Base-by-base conservation (phyloP, 2,329 filamentous ascomycete genomes). In the Cladophialophora exuberans region DNA sequence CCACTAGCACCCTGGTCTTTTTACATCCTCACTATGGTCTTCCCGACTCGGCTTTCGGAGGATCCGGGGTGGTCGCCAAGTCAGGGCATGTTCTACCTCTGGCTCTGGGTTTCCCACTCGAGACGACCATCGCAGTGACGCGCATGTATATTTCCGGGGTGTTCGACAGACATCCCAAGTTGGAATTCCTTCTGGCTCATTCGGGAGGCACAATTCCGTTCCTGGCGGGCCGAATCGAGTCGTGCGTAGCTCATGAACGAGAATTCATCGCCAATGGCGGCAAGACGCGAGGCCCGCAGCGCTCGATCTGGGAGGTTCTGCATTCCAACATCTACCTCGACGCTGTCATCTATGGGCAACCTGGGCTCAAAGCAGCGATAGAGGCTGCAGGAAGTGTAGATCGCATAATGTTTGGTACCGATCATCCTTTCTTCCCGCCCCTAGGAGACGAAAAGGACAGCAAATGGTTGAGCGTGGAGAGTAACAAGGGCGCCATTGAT, bases 11-110 rank as follows among this genome's bases (percentile, higher is more conserved):
- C 28, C 76, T 88, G 20, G 77, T 96, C 44, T 97, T 97, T 74
- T 72, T 97, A 47, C 92, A 97, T 71, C 92, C 92, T 23, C 92
- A 97, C 72, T 96, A 97, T 69, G 92, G 92, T 1, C 81, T 97
- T 2, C 91, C 90, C 0, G 82, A 83, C 56, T 82, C 84, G 6
- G 89, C 95, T 3, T 96, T 89, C 73, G 92, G 92, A 0, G 92
- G 92, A 0, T 83, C 88, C 0, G 78, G 87, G 6, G 83, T 82
- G 0, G 77, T 75, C 18, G 85, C 87, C 57, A 79, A 82, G 26
- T 96, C 95, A 67, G 92, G 92, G 0, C 92, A 96, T 69, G 90
- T 96, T 1, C 78, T 97, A 2, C 89, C 91, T 0, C 76, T 97
- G 0, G 89, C 90, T 0, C 76, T 97, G 3, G 92, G 92, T 0